phyloP scores from a whole-genome alignment of 306 rosid genomes.

The Begonia masoniana region DNA sequence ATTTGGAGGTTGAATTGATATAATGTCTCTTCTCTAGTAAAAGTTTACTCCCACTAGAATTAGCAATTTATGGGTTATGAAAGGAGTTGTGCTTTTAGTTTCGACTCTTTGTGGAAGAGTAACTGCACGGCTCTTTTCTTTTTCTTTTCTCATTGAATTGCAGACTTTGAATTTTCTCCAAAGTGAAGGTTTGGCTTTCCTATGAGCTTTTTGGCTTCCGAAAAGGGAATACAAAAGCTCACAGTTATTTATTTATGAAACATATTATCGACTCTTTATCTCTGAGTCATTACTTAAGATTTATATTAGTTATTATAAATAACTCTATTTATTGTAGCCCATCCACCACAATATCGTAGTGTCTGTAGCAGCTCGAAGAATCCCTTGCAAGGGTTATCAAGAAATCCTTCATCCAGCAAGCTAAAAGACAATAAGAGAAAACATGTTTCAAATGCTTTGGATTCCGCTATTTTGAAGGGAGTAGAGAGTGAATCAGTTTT shows the following conservation, averaged over 20 bases:
- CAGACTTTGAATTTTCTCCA: too few relatives aligned
- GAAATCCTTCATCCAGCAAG: slow-evolving; percentile 20
- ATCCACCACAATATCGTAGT: slow-evolving; percentile 22
- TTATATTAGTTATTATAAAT: not conserved
- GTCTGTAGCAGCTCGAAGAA: slow-evolving; percentile 66
- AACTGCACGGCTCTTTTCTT: too few relatives aligned
- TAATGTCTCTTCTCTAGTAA: too few relatives aligned
- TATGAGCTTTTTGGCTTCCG: too few relatives aligned
- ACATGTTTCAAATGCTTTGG: slow-evolving; percentile 21
- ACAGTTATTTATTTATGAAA: not conserved
- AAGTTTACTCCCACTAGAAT: too few relatives aligned
- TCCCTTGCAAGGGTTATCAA: slow-evolving; percentile 41
- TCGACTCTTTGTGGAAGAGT: too few relatives aligned
- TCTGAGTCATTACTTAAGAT: not conserved
- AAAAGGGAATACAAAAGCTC: too few relatives aligned
- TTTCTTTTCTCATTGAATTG: too few relatives aligned
- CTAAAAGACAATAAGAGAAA: slow-evolving; percentile 28
- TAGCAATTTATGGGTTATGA: too few relatives aligned
- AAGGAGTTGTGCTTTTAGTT: too few relatives aligned
- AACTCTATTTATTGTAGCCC: slow-evolving; percentile 9
- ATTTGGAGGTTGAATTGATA: too few relatives aligned
- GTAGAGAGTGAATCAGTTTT: slow-evolving; percentile 24
- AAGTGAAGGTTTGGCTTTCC: too few relatives aligned
- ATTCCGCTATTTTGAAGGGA: slow-evolving; percentile 25
- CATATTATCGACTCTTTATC: not conserved